Evolutionary conservation across 108 stramenopile genomes (phyloP).

Genomic region (Nitzschia sp.): DNA sequence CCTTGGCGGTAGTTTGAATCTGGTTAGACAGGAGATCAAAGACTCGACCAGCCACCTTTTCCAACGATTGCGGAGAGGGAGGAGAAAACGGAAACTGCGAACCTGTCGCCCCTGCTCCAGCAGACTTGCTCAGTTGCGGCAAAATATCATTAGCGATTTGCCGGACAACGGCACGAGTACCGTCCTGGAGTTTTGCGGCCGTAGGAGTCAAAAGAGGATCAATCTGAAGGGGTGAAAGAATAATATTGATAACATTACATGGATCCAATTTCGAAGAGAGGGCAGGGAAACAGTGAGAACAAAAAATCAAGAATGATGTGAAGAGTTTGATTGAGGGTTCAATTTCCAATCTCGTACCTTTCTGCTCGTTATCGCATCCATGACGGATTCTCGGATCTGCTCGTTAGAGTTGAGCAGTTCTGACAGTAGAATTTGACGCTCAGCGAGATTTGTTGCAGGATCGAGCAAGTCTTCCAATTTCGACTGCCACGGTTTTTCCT

Average conservation of each 20-base stretch:
- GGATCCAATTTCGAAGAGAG: too few species aligned
- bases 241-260: too few species aligned
- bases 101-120: slow-evolving; percentile 1
- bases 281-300: not conserved
- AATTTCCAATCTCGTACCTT: slow-evolving; percentile 53
- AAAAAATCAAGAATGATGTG: not conserved
- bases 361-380: slow-evolving; percentile 60
- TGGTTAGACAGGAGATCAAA: slow-evolving; percentile 69
- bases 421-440: slow-evolving; percentile 68
- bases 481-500: slow-evolving; percentile 60
- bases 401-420: slow-evolving; percentile 70
- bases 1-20: slow-evolving; percentile 62
- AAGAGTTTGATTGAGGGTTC: not conserved
- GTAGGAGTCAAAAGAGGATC: slow-evolving; percentile 79
- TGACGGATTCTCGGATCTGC: slow-evolving; percentile 71
- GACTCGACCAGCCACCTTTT: slow-evolving; percentile 63
- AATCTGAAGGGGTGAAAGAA: slow-evolving; percentile 61
- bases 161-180: slow-evolving; percentile 78
- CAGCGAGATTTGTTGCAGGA: slow-evolving; percentile 62
- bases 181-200: slow-evolving; percentile 70
- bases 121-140: slow-evolving; percentile 44
- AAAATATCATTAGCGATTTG: slow-evolving; percentile 83
- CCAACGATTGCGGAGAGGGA: slow-evolving; percentile 22
- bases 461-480: slow-evolving; percentile 68
- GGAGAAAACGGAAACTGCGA: slow-evolving; percentile 35